phyloP scores from a whole-genome alignment of 306 rosid genomes.

The Begonia fuchsioides region DNA sequence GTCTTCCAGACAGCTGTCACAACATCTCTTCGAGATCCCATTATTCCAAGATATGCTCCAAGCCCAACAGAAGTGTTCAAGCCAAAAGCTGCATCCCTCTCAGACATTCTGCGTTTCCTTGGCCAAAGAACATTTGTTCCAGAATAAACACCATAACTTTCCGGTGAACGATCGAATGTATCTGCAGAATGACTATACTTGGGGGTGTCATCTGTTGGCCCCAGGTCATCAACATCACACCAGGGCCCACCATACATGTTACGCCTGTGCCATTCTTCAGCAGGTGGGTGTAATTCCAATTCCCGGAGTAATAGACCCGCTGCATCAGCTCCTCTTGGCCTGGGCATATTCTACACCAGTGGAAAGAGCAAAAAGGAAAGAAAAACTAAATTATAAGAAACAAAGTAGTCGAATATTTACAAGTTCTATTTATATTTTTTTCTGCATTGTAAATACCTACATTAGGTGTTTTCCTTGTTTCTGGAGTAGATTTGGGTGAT shows the following conservation, averaged over 20 bases:
- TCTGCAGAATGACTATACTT: conserved; percentile 43
- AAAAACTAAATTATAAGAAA: conserved; percentile 1
- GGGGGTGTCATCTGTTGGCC: conserved; percentile 41
- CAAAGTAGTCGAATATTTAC: too few species aligned
- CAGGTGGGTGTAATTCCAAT: conserved; percentile 91
- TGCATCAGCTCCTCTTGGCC: conserved; percentile 92
- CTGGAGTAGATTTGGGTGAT: too few species aligned
- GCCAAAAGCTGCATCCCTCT: conserved; percentile 99
- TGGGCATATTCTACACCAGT: conserved; percentile 66
- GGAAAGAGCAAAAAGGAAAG: conserved; percentile 4
- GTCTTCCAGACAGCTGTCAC: conserved; percentile 92
- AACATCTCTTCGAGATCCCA: conserved; percentile 99
- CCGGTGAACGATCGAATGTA: conserved; percentile 46
- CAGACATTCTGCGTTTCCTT: conserved; percentile 94
- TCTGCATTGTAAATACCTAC: too few species aligned
- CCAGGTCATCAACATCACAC: conserved; percentile 57
- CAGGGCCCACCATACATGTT: conserved; percentile 83
- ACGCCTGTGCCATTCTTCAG: conserved; percentile 92
- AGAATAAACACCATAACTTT: conserved; percentile 34
- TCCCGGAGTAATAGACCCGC: conserved; percentile 88
- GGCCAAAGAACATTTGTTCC: conserved; percentile 84
- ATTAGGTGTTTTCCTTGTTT: too few species aligned
- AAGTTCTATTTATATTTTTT: too few species aligned
- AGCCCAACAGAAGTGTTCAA: conserved; percentile 86
- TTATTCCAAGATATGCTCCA: conserved; percentile 93